Base-by-base conservation (phyloP, 352 stramenopile genomes). In the Pythium aphanidermatum region DNA sequence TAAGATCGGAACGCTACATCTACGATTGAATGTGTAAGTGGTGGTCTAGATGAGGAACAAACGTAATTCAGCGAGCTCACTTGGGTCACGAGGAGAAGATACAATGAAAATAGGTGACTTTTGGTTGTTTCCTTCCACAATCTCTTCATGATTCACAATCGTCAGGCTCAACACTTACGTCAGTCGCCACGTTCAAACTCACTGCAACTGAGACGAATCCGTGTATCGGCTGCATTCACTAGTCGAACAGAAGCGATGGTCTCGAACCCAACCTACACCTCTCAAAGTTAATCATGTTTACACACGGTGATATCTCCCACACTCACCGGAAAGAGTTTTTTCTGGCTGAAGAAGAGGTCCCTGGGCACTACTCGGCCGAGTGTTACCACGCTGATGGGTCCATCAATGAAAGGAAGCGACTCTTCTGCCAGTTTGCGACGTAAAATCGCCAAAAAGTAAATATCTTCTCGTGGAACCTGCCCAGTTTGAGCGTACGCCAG, bases 1-100 rank as follows among this genome's bases (percentile, higher is more conserved):
- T 88, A 87, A 23, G 75, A 89, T 21, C 76, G 73, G 47, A 92
- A 92, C 3, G 81, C 65, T n/a, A 88, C 69, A 16, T 86, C 78
- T 64, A 58, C 36, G 43, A 23, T 10, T n/a, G n/a, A n/a, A n/a
- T n/a, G n/a, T n/a, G n/a, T n/a, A n/a, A n/a, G n/a, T n/a, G n/a
- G n/a, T n/a, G n/a, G n/a, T n/a, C n/a, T n/a, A n/a, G n/a, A n/a
- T n/a, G n/a, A n/a, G n/a, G n/a, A n/a, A n/a, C n/a, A n/a, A n/a
- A n/a, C n/a, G n/a, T 23, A n/a, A 3, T 13, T 37, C 17, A 21
- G 36, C n/a, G n/a, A n/a, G n/a, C n/a, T 10, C 64, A 89, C 74
- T 72, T 58, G 69, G 32, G 35, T 68, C 77, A 7, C 70, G 66
- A 26, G 70, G 68, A 1, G 87, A 46, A 45, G 80, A 62, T 7